A percentile compares a stretch with the other conserved stretches of the same genome.
phyloP scores from a whole-genome alignment of 345 rosid genomes.

The Pugionium dolabratum region DNA sequence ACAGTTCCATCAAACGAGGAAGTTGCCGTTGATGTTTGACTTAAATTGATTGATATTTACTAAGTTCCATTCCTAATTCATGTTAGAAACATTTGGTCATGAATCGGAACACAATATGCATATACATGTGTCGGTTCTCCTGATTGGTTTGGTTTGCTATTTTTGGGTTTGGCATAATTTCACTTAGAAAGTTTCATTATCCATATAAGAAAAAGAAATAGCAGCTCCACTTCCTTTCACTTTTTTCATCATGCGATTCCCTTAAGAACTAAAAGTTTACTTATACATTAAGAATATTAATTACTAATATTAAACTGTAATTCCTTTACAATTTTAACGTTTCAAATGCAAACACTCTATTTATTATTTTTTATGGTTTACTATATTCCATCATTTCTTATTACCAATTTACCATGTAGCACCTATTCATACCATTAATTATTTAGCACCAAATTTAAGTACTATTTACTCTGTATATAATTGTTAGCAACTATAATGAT shows the following conservation, averaged over 20 bases:
- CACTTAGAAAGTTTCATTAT: too few species aligned
- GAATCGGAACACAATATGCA: too few species aligned
- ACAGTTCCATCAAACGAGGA: conserved; percentile 34
- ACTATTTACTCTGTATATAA: neutral
- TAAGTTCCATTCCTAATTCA: neutral
- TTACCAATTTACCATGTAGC: neutral
- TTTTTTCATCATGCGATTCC: too few species aligned
- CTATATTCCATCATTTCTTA: neutral
- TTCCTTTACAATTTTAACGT: neutral
- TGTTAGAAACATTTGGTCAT: neutral
- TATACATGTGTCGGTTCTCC: too few species aligned
- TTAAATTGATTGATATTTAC: neutral
- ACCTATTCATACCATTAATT: neutral
- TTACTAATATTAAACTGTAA: neutral
- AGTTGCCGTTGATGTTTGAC: conserved; percentile 11
- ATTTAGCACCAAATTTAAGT: neutral
- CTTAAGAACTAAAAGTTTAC: too few species aligned
- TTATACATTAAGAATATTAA: too few species aligned
- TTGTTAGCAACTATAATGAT: neutral
- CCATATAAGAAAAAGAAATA: too few species aligned
- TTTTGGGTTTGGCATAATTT: too few species aligned
- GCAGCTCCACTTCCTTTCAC: too few species aligned
- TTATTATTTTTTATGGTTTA: neutral
- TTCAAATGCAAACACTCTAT: neutral
- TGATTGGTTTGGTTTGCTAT: too few species aligned